Evolutionary conservation across 495 filamentous ascomycete genomes (phyloP).

Genomic region (Neurospora sp.): DNA sequence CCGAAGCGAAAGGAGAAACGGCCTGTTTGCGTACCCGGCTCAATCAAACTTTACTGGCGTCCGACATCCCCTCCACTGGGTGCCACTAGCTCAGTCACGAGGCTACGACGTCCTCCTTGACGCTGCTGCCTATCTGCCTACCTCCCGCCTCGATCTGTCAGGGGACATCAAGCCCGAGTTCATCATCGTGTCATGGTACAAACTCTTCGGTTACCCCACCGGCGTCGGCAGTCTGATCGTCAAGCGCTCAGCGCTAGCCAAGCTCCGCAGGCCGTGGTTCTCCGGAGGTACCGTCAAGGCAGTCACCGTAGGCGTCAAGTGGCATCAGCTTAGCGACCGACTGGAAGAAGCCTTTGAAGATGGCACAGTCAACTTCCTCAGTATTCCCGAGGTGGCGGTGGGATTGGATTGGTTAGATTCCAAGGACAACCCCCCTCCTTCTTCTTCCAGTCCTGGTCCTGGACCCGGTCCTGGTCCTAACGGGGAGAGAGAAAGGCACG

Average conservation of each 20-base stretch:
- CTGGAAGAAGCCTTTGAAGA: conserved; percentile 45
- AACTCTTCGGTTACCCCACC: conserved; percentile 53
- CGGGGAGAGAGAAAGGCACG: background rate
- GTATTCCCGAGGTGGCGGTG: conserved; percentile 43
- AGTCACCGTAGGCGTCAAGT: conserved; percentile 34
- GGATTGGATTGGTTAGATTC: conserved; percentile 34
- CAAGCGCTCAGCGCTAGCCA: conserved; percentile 31
- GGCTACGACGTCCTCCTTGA: conserved; percentile 46
- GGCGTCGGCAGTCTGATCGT: conserved; percentile 50
- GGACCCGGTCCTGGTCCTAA: background rate
- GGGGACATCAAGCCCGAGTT: conserved; percentile 44
- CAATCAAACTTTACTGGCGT: conserved; percentile 55
- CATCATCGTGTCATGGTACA: conserved; percentile 48
- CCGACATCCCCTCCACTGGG: conserved; percentile 45
- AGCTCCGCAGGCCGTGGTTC: conserved; percentile 45
- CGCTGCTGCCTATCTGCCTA: conserved; percentile 47
- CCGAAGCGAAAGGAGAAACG: conserved; percentile 1
- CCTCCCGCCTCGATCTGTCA: conserved; percentile 41
- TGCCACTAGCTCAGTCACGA: conserved; percentile 29
- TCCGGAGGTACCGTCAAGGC: conserved; percentile 52
- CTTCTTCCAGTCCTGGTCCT: no score
- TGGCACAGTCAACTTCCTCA: conserved; percentile 50
- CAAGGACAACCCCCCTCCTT: background rate
- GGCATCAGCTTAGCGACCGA: conserved; percentile 37
- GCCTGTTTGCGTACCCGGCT: conserved; percentile 53